These are phyloP conservation scores for Pyrenopolyporus hunteri DNA, from an alignment of 495 filamentous ascomycete species.

Conservation along the genomic window DNA sequence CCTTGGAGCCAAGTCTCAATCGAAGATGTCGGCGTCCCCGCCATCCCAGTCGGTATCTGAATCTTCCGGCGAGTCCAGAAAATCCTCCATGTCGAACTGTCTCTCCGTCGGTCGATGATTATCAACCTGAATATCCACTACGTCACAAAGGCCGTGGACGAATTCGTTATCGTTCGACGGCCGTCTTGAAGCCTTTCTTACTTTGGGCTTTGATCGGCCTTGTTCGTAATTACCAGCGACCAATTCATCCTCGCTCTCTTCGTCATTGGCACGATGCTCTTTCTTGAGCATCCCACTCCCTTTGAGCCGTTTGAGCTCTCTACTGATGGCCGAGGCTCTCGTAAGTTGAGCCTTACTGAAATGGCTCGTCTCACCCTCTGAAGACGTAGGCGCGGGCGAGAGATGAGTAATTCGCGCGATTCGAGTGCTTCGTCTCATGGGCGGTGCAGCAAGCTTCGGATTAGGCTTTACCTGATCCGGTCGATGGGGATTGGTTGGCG, in stretches of 20 bases:
- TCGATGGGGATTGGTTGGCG: conserved; percentile 27
- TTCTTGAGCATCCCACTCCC: conserved; percentile 25
- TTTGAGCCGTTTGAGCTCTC: conserved; percentile 26
- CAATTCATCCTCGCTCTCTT: conserved; percentile 42
- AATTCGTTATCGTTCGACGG: conserved; percentile 37
- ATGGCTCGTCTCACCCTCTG: conserved; percentile 35
- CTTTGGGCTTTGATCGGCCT: conserved; percentile 13
- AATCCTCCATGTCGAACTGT: conserved; percentile 78
- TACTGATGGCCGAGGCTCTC: conserved; percentile 23
- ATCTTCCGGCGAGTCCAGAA: conserved; percentile 74
- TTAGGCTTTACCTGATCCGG: conserved; percentile 21
- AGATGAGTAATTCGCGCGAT: conserved; percentile 34
- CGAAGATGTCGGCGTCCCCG: conserved; percentile 48
- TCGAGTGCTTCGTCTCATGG: conserved; percentile 34
- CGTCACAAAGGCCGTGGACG: conserved; percentile 78
- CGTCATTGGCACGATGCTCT: conserved; percentile 36
- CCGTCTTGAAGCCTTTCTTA: conserved; percentile 10
- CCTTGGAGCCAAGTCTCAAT: neutral
- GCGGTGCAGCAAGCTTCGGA: neutral
- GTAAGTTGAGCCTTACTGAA: conserved; percentile 13
- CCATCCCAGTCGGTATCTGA: conserved; percentile 78
- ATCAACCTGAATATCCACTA: conserved; percentile 81
- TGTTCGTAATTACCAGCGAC: conserved; percentile 14
- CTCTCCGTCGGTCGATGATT: conserved; percentile 77
- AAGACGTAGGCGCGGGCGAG: conserved; percentile 40